Evolutionary conservation across 202 grass and related monocot genomes (phyloP), one percentile per base, ranked within the genome.

Genomic region (Carex arenaria): DNA sequence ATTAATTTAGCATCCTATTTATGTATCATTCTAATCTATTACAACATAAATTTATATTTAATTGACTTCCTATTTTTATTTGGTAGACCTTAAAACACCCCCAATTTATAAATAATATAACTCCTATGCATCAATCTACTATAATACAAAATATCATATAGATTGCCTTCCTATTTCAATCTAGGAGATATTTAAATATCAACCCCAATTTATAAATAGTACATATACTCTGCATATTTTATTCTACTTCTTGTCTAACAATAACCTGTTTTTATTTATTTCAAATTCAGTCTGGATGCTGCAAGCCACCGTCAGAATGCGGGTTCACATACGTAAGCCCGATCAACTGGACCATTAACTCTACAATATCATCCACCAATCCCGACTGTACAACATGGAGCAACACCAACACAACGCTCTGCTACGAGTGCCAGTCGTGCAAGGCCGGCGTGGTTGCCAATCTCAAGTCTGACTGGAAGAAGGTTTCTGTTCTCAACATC

Each of bases 401-500:
- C 81, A 96, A 84, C 67, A 47, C 87, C 40, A 45, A 47, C 15
- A 78, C 77, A 0, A 10, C 18, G 7, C 89, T 99, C 64, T 99
- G 96, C 87, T 99, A 99, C 42, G 10, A 18, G 78, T 99, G 96
- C 73, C 38, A 89, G 53, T 94, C 96, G 3, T 99, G 96, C 96
- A 96, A 99, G 85, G 96, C 93, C 51, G 93, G 96, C 26, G 87
- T 94, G 36, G 86, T 99, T 19, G 93, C 86, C 19, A 99, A 88
- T 5, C 1, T 96, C 12, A 96, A 92, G 90, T 47, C 76, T 1
- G 79, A 92, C 81, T 99, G 96, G 96, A 99, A 91, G 89, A 92
- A 92, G 85, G 82, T 78, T 34, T 87, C 88, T n/a, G 8, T 94
- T 56, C 57, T 96, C 67, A 88, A 82, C 80, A 87, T 94, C 68